These are phyloP conservation scores for Lentithecium fluviatile DNA, from an alignment of 495 filamentous ascomycete species.

Conservation along the genomic window DNA sequence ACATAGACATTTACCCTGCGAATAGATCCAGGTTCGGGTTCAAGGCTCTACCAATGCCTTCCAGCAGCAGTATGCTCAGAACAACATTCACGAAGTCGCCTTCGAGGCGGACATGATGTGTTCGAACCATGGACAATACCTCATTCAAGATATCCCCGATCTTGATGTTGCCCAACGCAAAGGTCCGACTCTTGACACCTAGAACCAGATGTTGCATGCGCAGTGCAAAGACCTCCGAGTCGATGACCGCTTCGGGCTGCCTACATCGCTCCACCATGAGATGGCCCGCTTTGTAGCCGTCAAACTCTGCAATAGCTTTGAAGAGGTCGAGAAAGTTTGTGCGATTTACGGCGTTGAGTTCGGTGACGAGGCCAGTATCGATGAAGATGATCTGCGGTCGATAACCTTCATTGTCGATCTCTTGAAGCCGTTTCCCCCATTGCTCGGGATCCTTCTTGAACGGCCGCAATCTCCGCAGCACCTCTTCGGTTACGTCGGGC, in stretches of 20 bases:
- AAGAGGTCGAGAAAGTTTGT: slow-evolving; percentile 95
- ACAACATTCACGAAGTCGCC: slow-evolving; percentile 99
- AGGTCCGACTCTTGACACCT: slow-evolving; percentile 81
- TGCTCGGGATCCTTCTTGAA: slow-evolving; percentile 60
- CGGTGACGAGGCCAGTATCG: slow-evolving; percentile 93
- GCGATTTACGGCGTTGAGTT: slow-evolving; percentile 82
- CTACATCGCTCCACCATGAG: slow-evolving; percentile 95
- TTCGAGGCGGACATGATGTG: slow-evolving; percentile 91
- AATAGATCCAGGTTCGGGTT: slow-evolving; percentile 88
- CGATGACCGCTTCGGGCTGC: slow-evolving; percentile 83
- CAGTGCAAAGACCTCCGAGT: slow-evolving; percentile 84
- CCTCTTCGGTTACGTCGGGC: slow-evolving; percentile 81
- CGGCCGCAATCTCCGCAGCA: slow-evolving; percentile 75
- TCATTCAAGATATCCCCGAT: slow-evolving; percentile 93
- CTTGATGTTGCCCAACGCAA: slow-evolving; percentile 91
- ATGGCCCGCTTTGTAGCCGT: slow-evolving; percentile 91
- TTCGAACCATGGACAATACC: slow-evolving; percentile 86
- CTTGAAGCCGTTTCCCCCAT: slow-evolving; percentile 70
- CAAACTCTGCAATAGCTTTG: slow-evolving; percentile 92
- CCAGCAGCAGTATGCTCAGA: slow-evolving; percentile 86
- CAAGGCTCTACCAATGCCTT: slow-evolving; percentile 87
- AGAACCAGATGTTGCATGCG: slow-evolving; percentile 96
- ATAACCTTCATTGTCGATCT: slow-evolving; percentile 88
- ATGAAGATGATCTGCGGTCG: slow-evolving; percentile 96
- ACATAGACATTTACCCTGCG: slow-evolving; percentile 57